Conservation (phyloP, 495 filamentous ascomycete species). For the Poronia punctata region DNA sequence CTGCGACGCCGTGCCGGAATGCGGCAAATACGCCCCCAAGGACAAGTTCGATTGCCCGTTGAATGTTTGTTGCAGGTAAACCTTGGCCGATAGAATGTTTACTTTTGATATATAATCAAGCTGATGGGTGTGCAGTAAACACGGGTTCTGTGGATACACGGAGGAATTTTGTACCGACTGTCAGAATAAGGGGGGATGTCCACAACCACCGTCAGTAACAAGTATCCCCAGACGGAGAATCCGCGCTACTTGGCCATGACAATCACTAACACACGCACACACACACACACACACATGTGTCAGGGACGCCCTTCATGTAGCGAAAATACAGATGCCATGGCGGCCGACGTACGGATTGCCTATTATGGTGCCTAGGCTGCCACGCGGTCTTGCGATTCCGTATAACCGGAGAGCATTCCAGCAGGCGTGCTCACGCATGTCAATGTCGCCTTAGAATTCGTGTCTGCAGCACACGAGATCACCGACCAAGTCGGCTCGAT, state of each 20-base stretch:
- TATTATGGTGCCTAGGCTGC: slow-evolving; percentile 4
- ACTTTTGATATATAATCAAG: not conserved
- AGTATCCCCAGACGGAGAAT: not conserved
- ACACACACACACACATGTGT: too few species aligned
- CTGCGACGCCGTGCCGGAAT: not conserved
- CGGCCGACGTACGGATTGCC: not conserved
- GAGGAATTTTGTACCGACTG: not conserved
- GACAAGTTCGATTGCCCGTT: slow-evolving; percentile 5
- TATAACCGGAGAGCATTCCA: slow-evolving; percentile 1
- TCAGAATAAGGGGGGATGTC: slow-evolving; percentile 3
- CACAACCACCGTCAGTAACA: not conserved
- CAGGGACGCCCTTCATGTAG: not conserved
- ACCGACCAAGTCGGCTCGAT: slow-evolving; percentile 7
- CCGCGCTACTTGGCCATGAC: too few species aligned
- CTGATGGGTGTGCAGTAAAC: not conserved
- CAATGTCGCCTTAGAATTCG: slow-evolving; percentile 22
- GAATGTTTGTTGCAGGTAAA: slow-evolving; percentile 9
- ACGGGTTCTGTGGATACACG: slow-evolving; percentile 6
- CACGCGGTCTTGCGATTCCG: not conserved
- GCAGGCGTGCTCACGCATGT: slow-evolving; percentile 14
- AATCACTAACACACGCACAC: too few species aligned
- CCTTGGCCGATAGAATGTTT: too few species aligned
- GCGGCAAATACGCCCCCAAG: not conserved
- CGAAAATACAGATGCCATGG: not conserved
- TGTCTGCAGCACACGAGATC: slow-evolving; percentile 13